Conservation (phyloP, 768 basidiomycete genomes). For the Chlorophyllum brunneum region DNA sequence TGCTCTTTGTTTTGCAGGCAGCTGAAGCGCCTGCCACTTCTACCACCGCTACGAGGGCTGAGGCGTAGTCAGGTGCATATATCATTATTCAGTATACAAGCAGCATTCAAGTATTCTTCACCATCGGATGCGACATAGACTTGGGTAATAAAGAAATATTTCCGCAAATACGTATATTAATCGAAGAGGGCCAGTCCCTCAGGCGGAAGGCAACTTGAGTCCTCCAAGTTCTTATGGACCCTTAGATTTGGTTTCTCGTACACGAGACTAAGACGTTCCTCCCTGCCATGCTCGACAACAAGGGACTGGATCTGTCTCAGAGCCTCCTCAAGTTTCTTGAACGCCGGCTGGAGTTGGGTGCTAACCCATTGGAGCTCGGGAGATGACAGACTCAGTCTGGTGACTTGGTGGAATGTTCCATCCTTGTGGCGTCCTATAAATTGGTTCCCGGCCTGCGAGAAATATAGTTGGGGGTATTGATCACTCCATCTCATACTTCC, state of each 20-base stretch:
- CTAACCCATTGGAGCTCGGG: conserved; percentile 29
- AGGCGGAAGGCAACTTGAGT: conserved; percentile 42
- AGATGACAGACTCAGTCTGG: conserved; percentile 40
- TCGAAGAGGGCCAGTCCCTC: conserved; percentile 18
- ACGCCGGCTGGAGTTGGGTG: conserved; percentile 26
- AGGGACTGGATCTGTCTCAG: conserved; percentile 42
- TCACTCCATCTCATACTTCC: conserved; percentile 30
- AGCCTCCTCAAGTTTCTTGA: conserved; percentile 35
- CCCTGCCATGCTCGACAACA: conserved; percentile 40
- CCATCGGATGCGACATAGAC: neutral
- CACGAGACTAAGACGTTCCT: neutral
- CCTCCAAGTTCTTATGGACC: conserved; percentile 44
- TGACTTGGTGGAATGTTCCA: conserved; percentile 48
- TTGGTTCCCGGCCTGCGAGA: conserved; percentile 63
- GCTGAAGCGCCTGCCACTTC: neutral
- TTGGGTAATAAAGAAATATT: neutral
- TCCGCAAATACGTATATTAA: neutral
- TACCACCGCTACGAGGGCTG: neutral
- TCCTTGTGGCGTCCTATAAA: conserved; percentile 53
- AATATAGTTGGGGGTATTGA: conserved; percentile 60
- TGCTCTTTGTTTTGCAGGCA: neutral
- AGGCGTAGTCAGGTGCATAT: neutral
- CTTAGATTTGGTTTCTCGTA: neutral
- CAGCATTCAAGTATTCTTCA: neutral
- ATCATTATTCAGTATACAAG: neutral